phyloP scores from a whole-genome alignment of 2,329 filamentous ascomycete species.

The Dactylellina haptotyla region DNA sequence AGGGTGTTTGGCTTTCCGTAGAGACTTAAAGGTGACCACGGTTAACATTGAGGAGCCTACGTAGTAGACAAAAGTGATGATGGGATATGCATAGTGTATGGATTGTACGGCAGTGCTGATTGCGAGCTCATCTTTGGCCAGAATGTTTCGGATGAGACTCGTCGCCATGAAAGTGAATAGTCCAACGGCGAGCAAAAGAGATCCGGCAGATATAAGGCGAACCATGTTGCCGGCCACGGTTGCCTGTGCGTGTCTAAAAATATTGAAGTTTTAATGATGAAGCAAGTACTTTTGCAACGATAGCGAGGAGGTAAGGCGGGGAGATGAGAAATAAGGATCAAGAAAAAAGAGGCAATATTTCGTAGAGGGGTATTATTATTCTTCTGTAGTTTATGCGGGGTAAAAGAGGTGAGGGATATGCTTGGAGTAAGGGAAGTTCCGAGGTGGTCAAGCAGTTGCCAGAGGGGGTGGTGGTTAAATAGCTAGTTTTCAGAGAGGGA shows the following conservation, averaged over 20 bases:
- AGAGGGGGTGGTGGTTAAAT: conserved; percentile 12
- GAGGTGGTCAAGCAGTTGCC: neutral
- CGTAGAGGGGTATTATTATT: neutral
- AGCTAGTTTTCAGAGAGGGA: neutral
- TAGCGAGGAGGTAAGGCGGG: neutral
- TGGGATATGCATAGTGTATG: conserved; percentile 71
- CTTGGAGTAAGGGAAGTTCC: neutral
- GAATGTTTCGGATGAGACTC: conserved; percentile 24
- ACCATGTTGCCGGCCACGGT: conserved; percentile 54
- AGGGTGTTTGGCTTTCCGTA: conserved; percentile 65
- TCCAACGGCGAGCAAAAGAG: conserved; percentile 36
- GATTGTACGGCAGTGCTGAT: conserved; percentile 53
- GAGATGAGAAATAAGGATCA: neutral
- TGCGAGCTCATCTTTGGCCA: conserved; percentile 26
- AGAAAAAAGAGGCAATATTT: neutral
- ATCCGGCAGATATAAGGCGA: conserved; percentile 52
- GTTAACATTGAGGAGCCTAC: conserved; percentile 66
- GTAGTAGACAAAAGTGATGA: conserved; percentile 70
- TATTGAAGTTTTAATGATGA: neutral
- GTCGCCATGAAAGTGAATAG: conserved; percentile 21
- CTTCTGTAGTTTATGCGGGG: no score
- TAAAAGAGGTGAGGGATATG: neutral
- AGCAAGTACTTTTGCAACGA: neutral
- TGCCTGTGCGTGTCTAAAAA: conserved; percentile 17
- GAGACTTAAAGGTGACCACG: conserved; percentile 63